Conservation (phyloP, 2,329 filamentous ascomycete species). For the Colletotrichum phormii region DNA sequence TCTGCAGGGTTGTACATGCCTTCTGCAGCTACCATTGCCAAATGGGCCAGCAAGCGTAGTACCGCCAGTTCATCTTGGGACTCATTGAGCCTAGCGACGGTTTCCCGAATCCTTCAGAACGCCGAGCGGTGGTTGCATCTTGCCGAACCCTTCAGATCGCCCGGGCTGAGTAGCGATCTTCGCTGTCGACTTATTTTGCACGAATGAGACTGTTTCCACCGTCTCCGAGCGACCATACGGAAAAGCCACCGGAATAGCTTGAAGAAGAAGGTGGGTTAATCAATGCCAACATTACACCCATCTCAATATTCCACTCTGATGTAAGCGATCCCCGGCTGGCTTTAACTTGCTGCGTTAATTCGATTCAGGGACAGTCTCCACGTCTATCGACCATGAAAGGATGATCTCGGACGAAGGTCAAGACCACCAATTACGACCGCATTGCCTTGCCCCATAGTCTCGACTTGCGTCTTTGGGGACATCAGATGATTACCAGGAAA, state of each 20-base stretch:
- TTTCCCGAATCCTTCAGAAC: neutral
- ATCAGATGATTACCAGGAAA: slow-evolving; percentile 6
- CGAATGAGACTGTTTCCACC: slow-evolving; percentile 17
- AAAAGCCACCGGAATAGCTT: neutral
- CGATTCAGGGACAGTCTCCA: neutral
- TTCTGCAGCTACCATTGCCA: neutral
- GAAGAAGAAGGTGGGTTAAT: neutral
- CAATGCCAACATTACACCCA: neutral
- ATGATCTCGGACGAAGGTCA: neutral
- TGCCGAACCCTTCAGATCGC: neutral
- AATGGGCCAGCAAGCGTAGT: neutral
- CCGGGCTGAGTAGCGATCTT: neutral
- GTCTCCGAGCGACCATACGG: neutral
- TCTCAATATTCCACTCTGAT: neutral
- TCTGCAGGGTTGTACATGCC: neutral
- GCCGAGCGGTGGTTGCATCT: neutral
- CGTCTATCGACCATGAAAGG: neutral
- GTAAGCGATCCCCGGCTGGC: neutral
- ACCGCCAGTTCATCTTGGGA: neutral
- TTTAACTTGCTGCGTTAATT: neutral
- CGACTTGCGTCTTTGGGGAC: neutral
- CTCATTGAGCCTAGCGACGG: neutral
- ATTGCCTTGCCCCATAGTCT: neutral
- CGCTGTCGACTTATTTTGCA: slow-evolving; percentile 4
- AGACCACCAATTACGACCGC: neutral